Conservation (phyloP, 78 protist genomes). For the Creolimax fragrantissima region DNA sequence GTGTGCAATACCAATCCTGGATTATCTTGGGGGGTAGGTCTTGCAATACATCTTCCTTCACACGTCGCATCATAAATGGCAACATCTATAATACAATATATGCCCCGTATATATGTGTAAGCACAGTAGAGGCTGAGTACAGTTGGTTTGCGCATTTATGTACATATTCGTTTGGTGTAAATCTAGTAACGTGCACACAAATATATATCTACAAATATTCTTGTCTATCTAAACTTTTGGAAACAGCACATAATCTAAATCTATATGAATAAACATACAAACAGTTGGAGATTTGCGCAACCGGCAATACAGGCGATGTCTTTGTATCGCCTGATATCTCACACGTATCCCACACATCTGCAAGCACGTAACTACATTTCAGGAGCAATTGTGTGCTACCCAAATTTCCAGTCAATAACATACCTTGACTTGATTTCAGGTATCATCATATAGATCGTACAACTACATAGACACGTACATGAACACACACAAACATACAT, state of each 20-base stretch:
- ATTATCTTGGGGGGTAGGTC: constrained; percentile 97
- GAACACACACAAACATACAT: too few relatives aligned
- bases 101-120: neutral
- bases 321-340: too few relatives aligned
- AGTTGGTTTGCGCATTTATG: neutral
- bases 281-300: too few relatives aligned
- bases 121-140: neutral
- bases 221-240: neutral
- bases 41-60: constrained; percentile 82
- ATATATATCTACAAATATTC: neutral
- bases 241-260: neutral
- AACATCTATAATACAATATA: constrained; percentile 81
- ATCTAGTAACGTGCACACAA: neutral
- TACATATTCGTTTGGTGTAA: neutral
- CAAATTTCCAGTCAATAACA: too few relatives aligned
- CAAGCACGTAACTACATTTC: too few relatives aligned
- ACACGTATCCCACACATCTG: too few relatives aligned
- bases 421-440: too few relatives aligned
- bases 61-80: constrained; percentile 90
- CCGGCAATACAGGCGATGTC: too few relatives aligned
- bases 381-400: too few relatives aligned
- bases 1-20: constrained; percentile 71
- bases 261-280: neutral
- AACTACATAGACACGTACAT: too few relatives aligned
- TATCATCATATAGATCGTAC: too few relatives aligned